phyloP scores from a whole-genome alignment of 2,329 filamentous ascomycete species.

The Clonostachys solani region DNA sequence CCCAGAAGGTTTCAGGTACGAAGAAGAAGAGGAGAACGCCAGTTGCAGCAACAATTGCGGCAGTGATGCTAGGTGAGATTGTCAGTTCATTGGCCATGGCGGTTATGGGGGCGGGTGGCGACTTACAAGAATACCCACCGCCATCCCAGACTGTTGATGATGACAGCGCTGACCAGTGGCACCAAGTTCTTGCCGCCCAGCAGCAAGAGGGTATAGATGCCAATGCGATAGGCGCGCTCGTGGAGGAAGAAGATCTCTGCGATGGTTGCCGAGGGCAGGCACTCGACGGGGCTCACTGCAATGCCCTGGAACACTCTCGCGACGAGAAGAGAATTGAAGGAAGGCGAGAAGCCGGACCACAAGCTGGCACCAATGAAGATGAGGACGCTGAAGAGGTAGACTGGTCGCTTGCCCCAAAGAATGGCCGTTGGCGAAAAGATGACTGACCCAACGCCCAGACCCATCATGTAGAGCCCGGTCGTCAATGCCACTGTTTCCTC shows the following conservation, averaged over 20 bases:
- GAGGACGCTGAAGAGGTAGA: slow-evolving; percentile 75
- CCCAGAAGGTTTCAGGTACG: slow-evolving; percentile 95
- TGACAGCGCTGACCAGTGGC: slow-evolving; percentile 78
- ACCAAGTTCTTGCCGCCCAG: slow-evolving; percentile 90
- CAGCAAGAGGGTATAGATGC: slow-evolving; percentile 86
- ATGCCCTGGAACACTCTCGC: slow-evolving; percentile 86
- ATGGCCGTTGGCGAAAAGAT: slow-evolving; percentile 88
- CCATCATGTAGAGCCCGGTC: slow-evolving; percentile 92
- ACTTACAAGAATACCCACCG: slow-evolving; percentile 84
- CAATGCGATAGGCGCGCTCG: slow-evolving; percentile 86
- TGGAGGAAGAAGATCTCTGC: slow-evolving; percentile 96
- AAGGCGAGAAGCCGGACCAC: slow-evolving; percentile 85
- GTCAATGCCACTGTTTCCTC: slow-evolving; percentile 77
- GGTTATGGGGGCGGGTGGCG: neutral
- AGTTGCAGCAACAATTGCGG: slow-evolving; percentile 72
- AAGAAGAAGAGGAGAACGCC: slow-evolving; percentile 77
- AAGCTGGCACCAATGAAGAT: slow-evolving; percentile 74
- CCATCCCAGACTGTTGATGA: slow-evolving; percentile 78
- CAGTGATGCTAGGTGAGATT: slow-evolving; percentile 60
- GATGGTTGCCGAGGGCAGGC: slow-evolving; percentile 87
- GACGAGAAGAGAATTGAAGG: slow-evolving; percentile 72
- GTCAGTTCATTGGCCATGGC: slow-evolving; percentile 1
- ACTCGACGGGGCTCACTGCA: slow-evolving; percentile 86
- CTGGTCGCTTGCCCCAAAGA: slow-evolving; percentile 82
- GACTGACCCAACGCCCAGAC: slow-evolving; percentile 79